These are phyloP conservation scores for Ganoderma multipileum DNA, from an alignment of 1,284 basidiomycete species.

Conservation along the genomic window DNA sequence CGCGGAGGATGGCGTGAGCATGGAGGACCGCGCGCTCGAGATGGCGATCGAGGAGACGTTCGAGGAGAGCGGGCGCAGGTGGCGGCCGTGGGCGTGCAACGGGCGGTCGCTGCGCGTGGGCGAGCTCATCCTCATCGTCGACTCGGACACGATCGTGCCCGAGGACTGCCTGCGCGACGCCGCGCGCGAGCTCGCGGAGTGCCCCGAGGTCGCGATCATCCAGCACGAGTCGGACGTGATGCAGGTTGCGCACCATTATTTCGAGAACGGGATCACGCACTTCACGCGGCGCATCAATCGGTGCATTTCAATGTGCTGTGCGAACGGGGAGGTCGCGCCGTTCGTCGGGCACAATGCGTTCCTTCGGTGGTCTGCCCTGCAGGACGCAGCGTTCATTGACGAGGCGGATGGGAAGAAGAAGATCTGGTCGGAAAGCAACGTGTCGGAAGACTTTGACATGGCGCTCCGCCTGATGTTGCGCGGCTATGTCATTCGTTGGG, in stretches of 20 bases:
- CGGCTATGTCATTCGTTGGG: constrained; percentile 84
- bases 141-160: constrained; percentile 87
- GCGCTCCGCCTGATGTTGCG: constrained; percentile 67
- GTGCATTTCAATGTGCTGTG: constrained; percentile 77
- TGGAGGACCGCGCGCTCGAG: constrained; percentile 52
- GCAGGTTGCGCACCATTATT: constrained; percentile 87
- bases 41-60: constrained; percentile 71
- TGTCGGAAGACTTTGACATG: constrained; percentile 86
- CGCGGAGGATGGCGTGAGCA: constrained; percentile 55
- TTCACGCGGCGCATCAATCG: constrained; percentile 84
- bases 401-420: constrained; percentile 67
- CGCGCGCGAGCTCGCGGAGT: constrained; percentile 78
- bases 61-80: constrained; percentile 61
- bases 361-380: constrained; percentile 84
- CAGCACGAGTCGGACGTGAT: constrained; percentile 88
- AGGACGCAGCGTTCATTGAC: constrained; percentile 80
- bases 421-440: constrained; percentile 86
- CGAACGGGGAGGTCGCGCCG: constrained; percentile 83
- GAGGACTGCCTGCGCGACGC: constrained; percentile 89
- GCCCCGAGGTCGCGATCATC: constrained; percentile 83
- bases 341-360: constrained; percentile 93
- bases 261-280: constrained; percentile 85
- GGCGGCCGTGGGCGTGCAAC: constrained; percentile 72
- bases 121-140: constrained; percentile 75
- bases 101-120: constrained; percentile 68